phyloP scores from a whole-genome alignment of 371 early-diverging fungal genomes.

The Smittium culicis region DNA sequence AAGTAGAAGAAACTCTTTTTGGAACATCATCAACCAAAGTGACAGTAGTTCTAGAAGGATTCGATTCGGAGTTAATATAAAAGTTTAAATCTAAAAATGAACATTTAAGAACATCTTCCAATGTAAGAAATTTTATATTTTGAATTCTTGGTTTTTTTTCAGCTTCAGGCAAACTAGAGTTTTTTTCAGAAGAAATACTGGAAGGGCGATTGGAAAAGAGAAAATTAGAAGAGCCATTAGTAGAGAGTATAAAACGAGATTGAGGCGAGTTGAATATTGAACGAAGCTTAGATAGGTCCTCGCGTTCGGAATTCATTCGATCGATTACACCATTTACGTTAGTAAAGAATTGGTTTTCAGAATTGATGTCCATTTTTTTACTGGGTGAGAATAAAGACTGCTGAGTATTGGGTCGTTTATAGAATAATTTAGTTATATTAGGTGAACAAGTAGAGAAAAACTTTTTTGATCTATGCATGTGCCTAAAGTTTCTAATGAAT shows the following conservation, averaged over 20 bases:
- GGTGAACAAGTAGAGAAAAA: too few species aligned
- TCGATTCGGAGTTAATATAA: not conserved
- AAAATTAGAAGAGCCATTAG: not conserved
- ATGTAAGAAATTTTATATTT: not conserved
- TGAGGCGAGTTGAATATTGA: not conserved
- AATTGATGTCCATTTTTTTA: not conserved
- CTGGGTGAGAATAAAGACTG: not conserved
- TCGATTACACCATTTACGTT: not conserved
- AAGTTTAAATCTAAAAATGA: not conserved
- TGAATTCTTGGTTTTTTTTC: not conserved
- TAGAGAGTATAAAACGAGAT: not conserved
- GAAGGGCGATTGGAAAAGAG: not conserved
- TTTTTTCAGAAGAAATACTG: too few species aligned
- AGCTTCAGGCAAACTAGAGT: too few species aligned
- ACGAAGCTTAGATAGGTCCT: not conserved
- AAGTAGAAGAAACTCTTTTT: not conserved
- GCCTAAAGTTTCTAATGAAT: too few species aligned
- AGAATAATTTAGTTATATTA: too few species aligned
- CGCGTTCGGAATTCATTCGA: not conserved
- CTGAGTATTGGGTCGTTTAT: too few species aligned
- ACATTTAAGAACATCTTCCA: not conserved
- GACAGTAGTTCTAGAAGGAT: too few species aligned
- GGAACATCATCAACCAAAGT: not conserved
- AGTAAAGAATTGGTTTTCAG: not conserved
- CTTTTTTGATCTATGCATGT: too few species aligned